Conservation (phyloP, 2,329 filamentous ascomycete genomes). For the Exophiala phaeomuriformis region DNA sequence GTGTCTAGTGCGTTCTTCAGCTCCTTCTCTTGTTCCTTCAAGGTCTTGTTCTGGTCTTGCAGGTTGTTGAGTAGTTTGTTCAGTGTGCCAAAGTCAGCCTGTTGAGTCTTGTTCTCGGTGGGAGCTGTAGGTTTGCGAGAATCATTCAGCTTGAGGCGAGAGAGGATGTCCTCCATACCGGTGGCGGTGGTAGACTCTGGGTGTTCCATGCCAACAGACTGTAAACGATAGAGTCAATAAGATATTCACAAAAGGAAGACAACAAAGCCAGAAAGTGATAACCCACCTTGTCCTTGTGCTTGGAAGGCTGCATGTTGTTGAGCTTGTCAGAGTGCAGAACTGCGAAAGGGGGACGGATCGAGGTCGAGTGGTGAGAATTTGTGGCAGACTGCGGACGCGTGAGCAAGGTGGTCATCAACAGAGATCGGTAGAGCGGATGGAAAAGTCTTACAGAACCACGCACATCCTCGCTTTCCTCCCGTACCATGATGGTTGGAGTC, state of each 20-base stretch:
- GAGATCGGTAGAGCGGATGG: conserved; percentile 1
- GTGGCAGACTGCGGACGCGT: conserved; percentile 32
- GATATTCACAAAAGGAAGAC: neutral
- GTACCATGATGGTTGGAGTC: conserved; percentile 23
- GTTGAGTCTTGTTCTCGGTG: conserved; percentile 15
- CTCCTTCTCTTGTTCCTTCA: conserved; percentile 53
- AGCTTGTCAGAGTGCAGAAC: conserved; percentile 14
- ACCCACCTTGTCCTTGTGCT: conserved; percentile 20
- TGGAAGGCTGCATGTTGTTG: conserved; percentile 17
- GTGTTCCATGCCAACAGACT: conserved; percentile 18
- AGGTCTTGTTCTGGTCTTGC: conserved; percentile 59
- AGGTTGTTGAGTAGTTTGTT: conserved; percentile 57
- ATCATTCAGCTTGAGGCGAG: conserved; percentile 37
- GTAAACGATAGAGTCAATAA: conserved; percentile 1
- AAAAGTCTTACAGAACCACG: conserved; percentile 9
- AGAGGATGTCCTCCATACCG: conserved; percentile 58
- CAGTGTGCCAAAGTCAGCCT: conserved; percentile 33
- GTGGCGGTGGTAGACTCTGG: conserved; percentile 27
- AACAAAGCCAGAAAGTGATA: neutral
- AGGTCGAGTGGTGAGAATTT: conserved; percentile 3
- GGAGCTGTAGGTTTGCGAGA: conserved; percentile 20
- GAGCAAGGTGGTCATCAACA: conserved; percentile 1
- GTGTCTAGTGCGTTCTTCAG: conserved; percentile 29
- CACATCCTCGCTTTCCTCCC: conserved; percentile 18
- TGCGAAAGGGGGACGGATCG: conserved; percentile 12